phyloP scores from a whole-genome alignment of 805 yeast species.

The Ogataea paraovalis region DNA sequence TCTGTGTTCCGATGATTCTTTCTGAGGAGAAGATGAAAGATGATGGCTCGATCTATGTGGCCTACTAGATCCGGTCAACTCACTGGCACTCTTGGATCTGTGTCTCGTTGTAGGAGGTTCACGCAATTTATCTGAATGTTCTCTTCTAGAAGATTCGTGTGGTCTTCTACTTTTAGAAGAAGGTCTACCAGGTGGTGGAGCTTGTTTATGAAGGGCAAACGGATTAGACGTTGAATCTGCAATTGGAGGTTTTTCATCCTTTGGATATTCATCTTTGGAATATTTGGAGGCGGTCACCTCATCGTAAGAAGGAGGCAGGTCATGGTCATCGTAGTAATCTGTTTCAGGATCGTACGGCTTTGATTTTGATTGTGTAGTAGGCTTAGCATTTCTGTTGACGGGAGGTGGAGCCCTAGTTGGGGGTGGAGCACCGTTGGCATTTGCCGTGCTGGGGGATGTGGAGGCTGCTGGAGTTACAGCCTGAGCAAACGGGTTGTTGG shows the following conservation, averaged over 20 bases:
- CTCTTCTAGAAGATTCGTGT: constrained; percentile 7
- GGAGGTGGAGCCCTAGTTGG: constrained; percentile 1
- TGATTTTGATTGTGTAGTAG: not conserved
- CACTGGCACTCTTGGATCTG: constrained; percentile 32
- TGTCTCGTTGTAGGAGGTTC: constrained; percentile 16
- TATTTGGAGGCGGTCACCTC: constrained; percentile 57
- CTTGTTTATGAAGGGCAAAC: constrained; percentile 23
- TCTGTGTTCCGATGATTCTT: constrained; percentile 14
- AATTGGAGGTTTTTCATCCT: constrained; percentile 41
- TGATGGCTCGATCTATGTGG: constrained; percentile 7
- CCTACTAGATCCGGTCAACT: constrained; percentile 9
- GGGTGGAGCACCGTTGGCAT: not conserved
- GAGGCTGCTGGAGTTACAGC: constrained; percentile 41
- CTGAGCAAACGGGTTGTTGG: constrained; percentile 54
- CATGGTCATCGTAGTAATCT: constrained; percentile 23
- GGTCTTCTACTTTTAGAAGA: not conserved
- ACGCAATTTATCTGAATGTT: constrained; percentile 9
- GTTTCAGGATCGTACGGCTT: constrained; percentile 24
- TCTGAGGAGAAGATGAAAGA: constrained; percentile 10
- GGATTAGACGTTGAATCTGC: constrained; percentile 22
- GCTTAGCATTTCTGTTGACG: constrained; percentile 9
- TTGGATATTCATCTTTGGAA: constrained; percentile 44
- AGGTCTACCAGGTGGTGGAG: constrained; percentile 9
- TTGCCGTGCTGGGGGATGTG: constrained; percentile 16
- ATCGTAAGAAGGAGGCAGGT: constrained; percentile 62